Evolutionary conservation across 2,329 filamentous ascomycete genomes (phyloP).

Genomic region (Exophiala calicioides): DNA sequence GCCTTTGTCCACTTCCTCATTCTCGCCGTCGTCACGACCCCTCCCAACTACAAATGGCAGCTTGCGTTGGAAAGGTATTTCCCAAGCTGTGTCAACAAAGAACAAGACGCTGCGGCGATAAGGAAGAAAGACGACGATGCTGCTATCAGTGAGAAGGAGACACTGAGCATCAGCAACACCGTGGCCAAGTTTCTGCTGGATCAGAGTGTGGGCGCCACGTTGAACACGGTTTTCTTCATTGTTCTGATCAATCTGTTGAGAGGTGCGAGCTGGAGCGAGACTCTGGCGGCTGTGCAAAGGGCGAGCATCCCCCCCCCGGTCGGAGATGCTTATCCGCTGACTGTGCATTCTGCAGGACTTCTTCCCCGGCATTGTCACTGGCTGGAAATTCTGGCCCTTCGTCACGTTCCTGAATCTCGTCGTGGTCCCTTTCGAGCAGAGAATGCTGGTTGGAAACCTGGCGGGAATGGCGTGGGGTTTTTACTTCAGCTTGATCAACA

Average conservation of each 20-base stretch:
- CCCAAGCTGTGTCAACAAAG: conserved; percentile 53
- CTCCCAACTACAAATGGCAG: conserved; percentile 87
- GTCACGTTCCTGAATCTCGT: conserved; percentile 42
- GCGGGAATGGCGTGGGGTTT: conserved; percentile 43
- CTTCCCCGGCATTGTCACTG: conserved; percentile 37
- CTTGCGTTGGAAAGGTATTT: conserved; percentile 72
- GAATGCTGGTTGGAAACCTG: conserved; percentile 39
- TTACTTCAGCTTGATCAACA: conserved; percentile 53
- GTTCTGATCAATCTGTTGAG: conserved; percentile 56
- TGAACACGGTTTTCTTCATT: conserved; percentile 60
- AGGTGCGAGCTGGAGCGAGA: conserved; percentile 36
- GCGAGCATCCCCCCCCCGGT: conserved; percentile 30
- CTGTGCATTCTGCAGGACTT: conserved; percentile 20
- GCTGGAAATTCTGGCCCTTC: conserved; percentile 44
- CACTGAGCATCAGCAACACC: conserved; percentile 29
- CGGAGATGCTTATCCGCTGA: conserved; percentile 44
- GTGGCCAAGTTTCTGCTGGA: conserved; percentile 50
- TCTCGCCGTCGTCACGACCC: conserved; percentile 71
- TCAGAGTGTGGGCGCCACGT: conserved; percentile 57
- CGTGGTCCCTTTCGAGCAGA: conserved; percentile 39
- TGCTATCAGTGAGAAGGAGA: conserved; percentile 9
- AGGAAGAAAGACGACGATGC: conserved; percentile 50
- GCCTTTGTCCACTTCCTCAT: conserved; percentile 68
- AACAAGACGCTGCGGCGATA: conserved; percentile 50
- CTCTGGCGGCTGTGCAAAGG: conserved; percentile 37